Evolutionary conservation across 169 alveolate species (phyloP), one percentile per base, ranked within the genome.

Genomic region (Eimeria sp.): DNA sequence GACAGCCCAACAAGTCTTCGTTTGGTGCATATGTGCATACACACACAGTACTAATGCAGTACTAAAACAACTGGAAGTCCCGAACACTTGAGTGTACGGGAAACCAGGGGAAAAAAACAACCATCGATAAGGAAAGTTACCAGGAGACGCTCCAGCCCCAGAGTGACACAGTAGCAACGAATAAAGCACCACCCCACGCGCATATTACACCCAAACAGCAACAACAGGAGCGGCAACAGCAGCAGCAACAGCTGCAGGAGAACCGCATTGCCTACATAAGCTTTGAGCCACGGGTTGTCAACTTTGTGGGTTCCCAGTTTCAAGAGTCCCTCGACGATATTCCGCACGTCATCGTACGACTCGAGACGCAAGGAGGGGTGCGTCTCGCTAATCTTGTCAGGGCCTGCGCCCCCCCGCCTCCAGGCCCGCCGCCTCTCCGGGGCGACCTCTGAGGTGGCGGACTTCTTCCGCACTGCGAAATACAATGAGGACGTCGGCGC

Each of bases 401-500:
- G 91, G 22, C 27, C 84, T 9, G n/a, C 95, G 11, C 86, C 91
- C 20, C 84, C 27, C 40, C 83, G 65, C 25, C 87, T 40, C 95
- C 87, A 49, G 25, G 27, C 65, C 27, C 87, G 63, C n/a, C 86
- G 63, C n/a, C 22, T 34, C 75, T 89, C 87, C 2, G 83, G 83
- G 54, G 58, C 73, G 5, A 16, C 93, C 61, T 86, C 93, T 61
- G 78, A 40, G 1, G 61, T 80, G 61, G 93, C 67, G 9, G 82
- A 43, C 10, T 84, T 20, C 95, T 94, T 94, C 54, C 96, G 94
- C 45, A 94, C 89, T 18, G 96, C 73, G 30, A 94, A 94, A 63
- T 80, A 94, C 43, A 94, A 30, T 11, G 67, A 72, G 11, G 96
- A 49, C 30, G 96, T 94, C 14, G 96, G 96, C 25, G 96, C 89